phyloP scores from a whole-genome alignment of 345 rosid genomes.

The Erysimum cheiranthoides region DNA sequence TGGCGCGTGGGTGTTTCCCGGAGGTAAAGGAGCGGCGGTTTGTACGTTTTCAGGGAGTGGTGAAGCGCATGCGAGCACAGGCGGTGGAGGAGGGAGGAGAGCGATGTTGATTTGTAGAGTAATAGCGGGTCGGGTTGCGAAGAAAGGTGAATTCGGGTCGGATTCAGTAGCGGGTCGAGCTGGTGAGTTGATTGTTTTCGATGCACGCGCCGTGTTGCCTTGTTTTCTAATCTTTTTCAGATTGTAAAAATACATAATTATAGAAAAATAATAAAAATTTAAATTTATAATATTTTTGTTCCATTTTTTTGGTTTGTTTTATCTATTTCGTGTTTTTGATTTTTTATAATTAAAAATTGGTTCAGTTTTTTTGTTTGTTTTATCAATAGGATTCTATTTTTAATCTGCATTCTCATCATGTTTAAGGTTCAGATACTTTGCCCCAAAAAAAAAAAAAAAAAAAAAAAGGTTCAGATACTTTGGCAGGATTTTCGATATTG shows the following conservation, averaged over 20 bases:
- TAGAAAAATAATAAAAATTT: not conserved
- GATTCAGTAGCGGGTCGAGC: constrained; percentile 82
- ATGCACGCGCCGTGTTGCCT: constrained; percentile 87
- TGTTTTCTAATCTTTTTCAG: constrained; percentile 90
- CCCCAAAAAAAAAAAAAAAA: too few relatives aligned
- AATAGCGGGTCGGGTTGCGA: constrained; percentile 84
- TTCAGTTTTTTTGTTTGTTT: too few relatives aligned
- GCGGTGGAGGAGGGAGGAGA: constrained; percentile 81
- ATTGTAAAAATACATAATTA: constrained; percentile 55
- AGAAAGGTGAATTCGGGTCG: constrained; percentile 56
- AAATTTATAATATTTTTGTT: not conserved
- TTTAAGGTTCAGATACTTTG: not conserved
- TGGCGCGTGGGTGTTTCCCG: constrained; percentile 65
- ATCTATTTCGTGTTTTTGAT: too few relatives aligned
- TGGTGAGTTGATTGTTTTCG: constrained; percentile 86
- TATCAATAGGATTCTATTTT: too few relatives aligned
- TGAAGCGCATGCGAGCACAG: constrained; percentile 81
- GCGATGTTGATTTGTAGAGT: constrained; percentile 97
- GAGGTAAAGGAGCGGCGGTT: constrained; percentile 51
- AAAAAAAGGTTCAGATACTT: constrained; percentile 15
- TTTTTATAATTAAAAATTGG: too few relatives aligned
- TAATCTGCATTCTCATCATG: too few relatives aligned
- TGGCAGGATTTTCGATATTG: constrained; percentile 5
- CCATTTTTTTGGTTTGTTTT: not conserved
- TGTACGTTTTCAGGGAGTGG: constrained; percentile 86